Evolutionary conservation across 805 yeast species (phyloP).

Genomic region (Cyberlindnera japonica): DNA sequence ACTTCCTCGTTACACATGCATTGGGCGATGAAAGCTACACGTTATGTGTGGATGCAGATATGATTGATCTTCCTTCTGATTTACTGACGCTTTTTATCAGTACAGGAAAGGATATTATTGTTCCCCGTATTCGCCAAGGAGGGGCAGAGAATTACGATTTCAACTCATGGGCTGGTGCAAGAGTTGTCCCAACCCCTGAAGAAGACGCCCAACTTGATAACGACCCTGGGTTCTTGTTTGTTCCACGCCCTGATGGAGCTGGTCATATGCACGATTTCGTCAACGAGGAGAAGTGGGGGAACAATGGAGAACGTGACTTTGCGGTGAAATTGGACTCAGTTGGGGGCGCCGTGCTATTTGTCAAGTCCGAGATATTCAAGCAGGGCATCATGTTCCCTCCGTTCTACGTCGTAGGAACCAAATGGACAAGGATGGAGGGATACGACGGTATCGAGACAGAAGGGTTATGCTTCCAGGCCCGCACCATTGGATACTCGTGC

Average conservation of each 20-base stretch:
- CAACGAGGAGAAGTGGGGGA: slow-evolving; percentile 8
- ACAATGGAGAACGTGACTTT: slow-evolving; percentile 11
- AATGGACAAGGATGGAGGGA: slow-evolving; percentile 44
- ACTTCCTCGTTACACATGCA: slow-evolving; percentile 26
- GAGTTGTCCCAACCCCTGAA: slow-evolving; percentile 27
- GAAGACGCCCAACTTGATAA: slow-evolving; percentile 16
- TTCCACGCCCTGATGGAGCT: slow-evolving; percentile 27
- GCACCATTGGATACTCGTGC: slow-evolving; percentile 41
- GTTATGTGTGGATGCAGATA: slow-evolving; percentile 33
- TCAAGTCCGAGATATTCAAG: slow-evolving; percentile 39
- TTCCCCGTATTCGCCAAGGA: slow-evolving; percentile 30
- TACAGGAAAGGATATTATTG: slow-evolving; percentile 29
- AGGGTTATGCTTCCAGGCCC: slow-evolving; percentile 48
- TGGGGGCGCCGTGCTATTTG: slow-evolving; percentile 48
- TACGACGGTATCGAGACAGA: slow-evolving; percentile 55
- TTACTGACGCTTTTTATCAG: slow-evolving; percentile 25
- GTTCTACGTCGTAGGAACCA: slow-evolving; percentile 40
- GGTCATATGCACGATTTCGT: slow-evolving; percentile 21
- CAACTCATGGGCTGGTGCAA: slow-evolving; percentile 35
- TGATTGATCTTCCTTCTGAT: slow-evolving; percentile 25
- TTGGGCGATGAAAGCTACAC: slow-evolving; percentile 28
- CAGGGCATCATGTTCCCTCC: slow-evolving; percentile 48
- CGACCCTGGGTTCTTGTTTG: slow-evolving; percentile 23
- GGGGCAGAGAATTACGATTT: slow-evolving; percentile 31
- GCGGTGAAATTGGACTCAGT: slow-evolving; percentile 41